A percentile compares a stretch with the other conserved stretches of the same genome.
Evolutionary conservation across 129 eudicot species (phyloP).

Genomic region (Arctium minus): DNA sequence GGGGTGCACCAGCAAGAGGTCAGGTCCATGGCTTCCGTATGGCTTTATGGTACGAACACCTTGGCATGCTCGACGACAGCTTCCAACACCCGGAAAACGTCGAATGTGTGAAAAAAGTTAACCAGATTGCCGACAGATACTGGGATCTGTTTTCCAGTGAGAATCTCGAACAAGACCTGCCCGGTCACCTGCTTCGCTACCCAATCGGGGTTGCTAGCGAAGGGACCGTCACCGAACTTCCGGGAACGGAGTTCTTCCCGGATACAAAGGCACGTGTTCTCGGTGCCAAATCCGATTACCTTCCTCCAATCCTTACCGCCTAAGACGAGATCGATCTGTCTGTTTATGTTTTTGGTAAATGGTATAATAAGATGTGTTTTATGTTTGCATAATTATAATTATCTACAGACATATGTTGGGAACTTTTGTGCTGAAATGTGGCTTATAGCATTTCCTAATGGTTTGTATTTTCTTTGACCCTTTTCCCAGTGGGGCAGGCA

Average conservation of each 20-base stretch:
- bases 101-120: constrained; percentile 55
- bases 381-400: neutral
- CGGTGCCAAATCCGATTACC: constrained; percentile 58
- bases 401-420: neutral
- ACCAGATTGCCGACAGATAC: constrained; percentile 55
- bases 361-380: constrained; percentile 16
- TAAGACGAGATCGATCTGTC: constrained; percentile 14
- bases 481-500: neutral
- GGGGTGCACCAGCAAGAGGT: constrained; percentile 60
- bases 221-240: constrained; percentile 61
- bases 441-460: neutral
- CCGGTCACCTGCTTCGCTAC: constrained; percentile 77
- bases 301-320: constrained; percentile 77
- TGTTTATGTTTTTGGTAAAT: neutral
- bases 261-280: constrained; percentile 68
- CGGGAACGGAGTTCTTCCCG: constrained; percentile 68
- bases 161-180: constrained; percentile 55
- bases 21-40: constrained; percentile 75
- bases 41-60: constrained; percentile 87
- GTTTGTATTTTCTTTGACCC: neutral
- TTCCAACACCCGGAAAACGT: constrained; percentile 52
- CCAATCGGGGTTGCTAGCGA: constrained; percentile 54
- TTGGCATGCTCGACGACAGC: constrained; percentile 71
- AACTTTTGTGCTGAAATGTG: no score
- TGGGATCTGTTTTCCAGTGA: constrained; percentile 69